These are phyloP conservation scores for Hypsizygus marmoreus DNA, from an alignment of 768 basidiomycete genomes.

Conservation along the genomic window DNA sequence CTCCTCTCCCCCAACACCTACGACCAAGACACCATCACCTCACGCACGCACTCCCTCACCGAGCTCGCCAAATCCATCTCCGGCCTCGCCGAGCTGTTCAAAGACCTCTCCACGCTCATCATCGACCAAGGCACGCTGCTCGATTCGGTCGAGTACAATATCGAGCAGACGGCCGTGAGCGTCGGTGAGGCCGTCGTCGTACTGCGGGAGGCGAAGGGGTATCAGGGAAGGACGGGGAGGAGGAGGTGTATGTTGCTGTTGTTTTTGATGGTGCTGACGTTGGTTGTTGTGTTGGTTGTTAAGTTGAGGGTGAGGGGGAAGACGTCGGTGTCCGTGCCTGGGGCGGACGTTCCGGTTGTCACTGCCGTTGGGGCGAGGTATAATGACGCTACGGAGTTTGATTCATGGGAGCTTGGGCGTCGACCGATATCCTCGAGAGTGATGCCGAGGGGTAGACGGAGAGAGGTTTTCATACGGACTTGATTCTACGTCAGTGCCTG, in stretches of 20 bases:
- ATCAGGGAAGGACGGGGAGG: conserved; percentile 92
- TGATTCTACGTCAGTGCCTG: too few species aligned
- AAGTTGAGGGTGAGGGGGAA: conserved; percentile 72
- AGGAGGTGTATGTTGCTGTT: conserved; percentile 93
- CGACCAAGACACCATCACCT: conserved; percentile 41
- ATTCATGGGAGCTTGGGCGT: conserved; percentile 7
- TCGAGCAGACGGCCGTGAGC: conserved; percentile 85
- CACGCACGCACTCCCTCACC: conserved; percentile 69
- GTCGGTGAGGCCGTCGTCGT: conserved; percentile 85
- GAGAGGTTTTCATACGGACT: conserved; percentile 11
- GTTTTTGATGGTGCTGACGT: conserved; percentile 84
- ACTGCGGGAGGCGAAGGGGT: conserved; percentile 77
- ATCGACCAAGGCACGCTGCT: conserved; percentile 98
- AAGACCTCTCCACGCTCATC: conserved; percentile 88
- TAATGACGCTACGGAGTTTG: background rate
- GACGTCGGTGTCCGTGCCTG: conserved; percentile 6
- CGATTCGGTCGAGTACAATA: conserved; percentile 97
- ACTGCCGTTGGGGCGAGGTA: conserved; percentile 1
- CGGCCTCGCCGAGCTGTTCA: conserved; percentile 92
- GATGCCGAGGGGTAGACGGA: conserved; percentile 9
- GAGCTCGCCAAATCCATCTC: conserved; percentile 93
- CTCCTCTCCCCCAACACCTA: conserved; percentile 38
- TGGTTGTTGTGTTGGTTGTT: conserved; percentile 87
- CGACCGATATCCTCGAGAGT: conserved; percentile 13
- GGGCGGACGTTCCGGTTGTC: background rate